Base-by-base conservation (phyloP, 352 stramenopile genomes). In the Phytophthora pisi region DNA sequence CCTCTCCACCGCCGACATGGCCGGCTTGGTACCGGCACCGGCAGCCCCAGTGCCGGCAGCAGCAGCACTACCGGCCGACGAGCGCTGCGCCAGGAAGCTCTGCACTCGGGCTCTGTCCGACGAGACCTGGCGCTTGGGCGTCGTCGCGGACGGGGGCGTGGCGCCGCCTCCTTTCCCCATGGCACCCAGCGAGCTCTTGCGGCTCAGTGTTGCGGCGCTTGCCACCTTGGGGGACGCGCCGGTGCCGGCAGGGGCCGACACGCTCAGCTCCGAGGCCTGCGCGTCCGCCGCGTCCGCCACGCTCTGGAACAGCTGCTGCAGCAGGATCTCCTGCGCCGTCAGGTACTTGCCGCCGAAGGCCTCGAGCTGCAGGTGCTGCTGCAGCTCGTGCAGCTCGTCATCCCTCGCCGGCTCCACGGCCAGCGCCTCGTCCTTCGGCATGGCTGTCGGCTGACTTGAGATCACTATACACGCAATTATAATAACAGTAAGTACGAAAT, bases 291-390 rank as follows among this genome's bases (percentile, higher is more conserved):
- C 38, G 8, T 70, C 75, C 13, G 58, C n/a, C 15, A 57, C 45
- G 43, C 81, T 67, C 56, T 88, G 67, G 59, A 89, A 94, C 31
- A 92, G 77, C 58, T 91, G 76, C 26, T 88, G 54, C 26, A 94
- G 64, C 20, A 92, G 69, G 31, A 92, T 92, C 70, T 94, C 86
- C 67, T 94, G 86, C 42, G 74, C 68, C 42, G 86, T 94, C 45
- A 94, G 81, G 76, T 91, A 94, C 64, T 88, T 89, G 10, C 79
- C 81, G 10, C 84, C 78, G 51, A 74, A 86, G 4, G 81, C 74
- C 59, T 91, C 77, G 42, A 94, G 82, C 75, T 92, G 84, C 62
- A 92, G 72, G 57, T 92, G 82, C 75, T 84, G 71, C 78, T 91
- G 84, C 56, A 92, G 77, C 55, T 84, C 83, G 34, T 76, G 61